Evolutionary conservation across 1,139 yeast species (phyloP), one percentile per base, ranked within the genome.

Genomic region (Torulaspora pretoriensis): DNA sequence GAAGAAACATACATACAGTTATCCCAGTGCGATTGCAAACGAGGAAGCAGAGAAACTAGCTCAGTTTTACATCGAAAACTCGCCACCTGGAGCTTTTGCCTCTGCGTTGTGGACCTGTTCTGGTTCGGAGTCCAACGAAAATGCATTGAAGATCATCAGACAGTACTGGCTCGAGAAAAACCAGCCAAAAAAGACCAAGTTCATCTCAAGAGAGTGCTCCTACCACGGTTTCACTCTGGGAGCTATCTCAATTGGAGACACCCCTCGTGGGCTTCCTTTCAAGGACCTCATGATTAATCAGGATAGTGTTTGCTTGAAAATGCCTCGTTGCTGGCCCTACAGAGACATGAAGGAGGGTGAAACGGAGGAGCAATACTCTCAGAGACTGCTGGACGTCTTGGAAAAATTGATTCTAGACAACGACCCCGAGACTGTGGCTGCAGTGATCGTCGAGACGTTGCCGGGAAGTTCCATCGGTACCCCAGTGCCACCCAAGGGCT

Each of bases 161-260:
- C 83, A 78, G 60, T 78, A 77, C 63, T 76, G 72, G 61, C 56
- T 70, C 45, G 82, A 77, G 60, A 71, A 63, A 47, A 77, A 77
- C 42, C 73, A 75, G 51, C 64, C 69, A 16, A 66, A 73, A 50
- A 74, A 81, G 60, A 60, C 64, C 56, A 76, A 74, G 56, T 73
- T 73, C 50, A 73, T 79, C 49, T 72, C 80, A 7, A 72, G 83
- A 65, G 67, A 65, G 27, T 73, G 73, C 47, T 71, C 81, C 2
- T 79, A 78, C 64, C 84, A 79, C 60, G 83, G 84, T 9, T 78
- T 68, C 64, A 75, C 82, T 31, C 59, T 75, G 47, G 83, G 80
- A 46, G 70, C 81, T 25, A 66, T 78, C 50, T 73, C 82, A 4
- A 63, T 79, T 42, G 69, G 72, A 32, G 70, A 71, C 46, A 71